These are phyloP conservation scores for Clonostachys chloroleuca DNA, from an alignment of 2,329 filamentous ascomycete species.

Conservation along the genomic window DNA sequence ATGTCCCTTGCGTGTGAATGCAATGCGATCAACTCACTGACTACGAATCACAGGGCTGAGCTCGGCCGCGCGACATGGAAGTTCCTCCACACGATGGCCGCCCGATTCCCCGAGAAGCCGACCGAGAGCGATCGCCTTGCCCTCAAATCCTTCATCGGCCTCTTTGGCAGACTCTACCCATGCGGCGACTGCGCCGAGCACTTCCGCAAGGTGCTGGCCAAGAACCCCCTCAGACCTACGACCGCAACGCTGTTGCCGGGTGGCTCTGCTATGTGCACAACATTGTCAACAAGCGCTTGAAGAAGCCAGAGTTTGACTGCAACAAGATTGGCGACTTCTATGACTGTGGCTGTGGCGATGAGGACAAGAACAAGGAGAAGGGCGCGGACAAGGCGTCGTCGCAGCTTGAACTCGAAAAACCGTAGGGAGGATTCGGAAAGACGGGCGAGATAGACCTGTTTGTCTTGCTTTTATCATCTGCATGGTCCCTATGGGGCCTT, in stretches of 20 bases:
- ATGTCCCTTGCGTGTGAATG: constrained; percentile 6
- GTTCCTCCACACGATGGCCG: constrained; percentile 67
- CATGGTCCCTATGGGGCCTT: too few relatives aligned
- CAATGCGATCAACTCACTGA: neutral
- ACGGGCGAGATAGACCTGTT: too few relatives aligned
- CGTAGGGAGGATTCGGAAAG: too few relatives aligned
- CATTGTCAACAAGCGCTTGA: constrained; percentile 58
- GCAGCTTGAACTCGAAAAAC: neutral
- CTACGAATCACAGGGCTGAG: constrained; percentile 44
- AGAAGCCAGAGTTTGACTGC: constrained; percentile 61
- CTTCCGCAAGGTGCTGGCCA: constrained; percentile 56
- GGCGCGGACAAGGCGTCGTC: constrained; percentile 16
- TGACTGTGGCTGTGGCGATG: constrained; percentile 68
- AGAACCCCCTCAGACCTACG: constrained; percentile 64
- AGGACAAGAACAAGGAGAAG: constrained; percentile 39
- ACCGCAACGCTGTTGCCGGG: constrained; percentile 58
- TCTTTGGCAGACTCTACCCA: constrained; percentile 66
- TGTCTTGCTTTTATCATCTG: too few relatives aligned
- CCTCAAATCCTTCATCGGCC: constrained; percentile 59
- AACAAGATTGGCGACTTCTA: constrained; percentile 66
- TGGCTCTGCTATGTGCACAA: constrained; percentile 70
- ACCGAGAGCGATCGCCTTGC: constrained; percentile 57
- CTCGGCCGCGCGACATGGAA: constrained; percentile 67
- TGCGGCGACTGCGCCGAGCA: constrained; percentile 67
- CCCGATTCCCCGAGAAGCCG: constrained; percentile 63